phyloP scores from a whole-genome alignment of 768 basidiomycete species.

The Tricholoma bakamatsutake region DNA sequence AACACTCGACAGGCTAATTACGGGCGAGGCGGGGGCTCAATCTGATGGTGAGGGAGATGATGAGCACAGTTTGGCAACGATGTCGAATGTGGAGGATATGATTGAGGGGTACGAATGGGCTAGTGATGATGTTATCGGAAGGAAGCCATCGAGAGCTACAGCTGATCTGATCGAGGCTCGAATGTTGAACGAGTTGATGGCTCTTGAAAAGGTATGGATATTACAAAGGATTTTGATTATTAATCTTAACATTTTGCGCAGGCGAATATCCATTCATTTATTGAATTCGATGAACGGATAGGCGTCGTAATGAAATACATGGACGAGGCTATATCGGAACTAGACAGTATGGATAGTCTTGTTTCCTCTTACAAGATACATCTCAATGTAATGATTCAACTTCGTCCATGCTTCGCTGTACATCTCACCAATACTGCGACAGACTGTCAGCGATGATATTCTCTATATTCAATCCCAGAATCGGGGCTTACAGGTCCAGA shows the following conservation, averaged over 20 bases:
- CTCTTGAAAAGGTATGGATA: constrained; percentile 77
- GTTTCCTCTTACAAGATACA: constrained; percentile 96
- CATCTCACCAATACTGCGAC: constrained; percentile 1
- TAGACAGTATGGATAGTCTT: constrained; percentile 85
- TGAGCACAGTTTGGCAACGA: constrained; percentile 72
- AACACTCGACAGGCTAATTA: constrained; percentile 63
- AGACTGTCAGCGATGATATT: constrained; percentile 96
- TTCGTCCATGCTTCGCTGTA: background rate
- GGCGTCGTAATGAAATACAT: constrained; percentile 79
- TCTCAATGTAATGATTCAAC: constrained; percentile 62
- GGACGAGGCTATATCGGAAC: constrained; percentile 82
- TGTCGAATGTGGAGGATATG: constrained; percentile 97
- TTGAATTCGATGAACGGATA: constrained; percentile 93
- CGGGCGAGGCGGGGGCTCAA: constrained; percentile 32
- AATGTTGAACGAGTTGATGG: constrained; percentile 83
- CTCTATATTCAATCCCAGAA: constrained; percentile 94
- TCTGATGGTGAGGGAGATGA: constrained; percentile 57
- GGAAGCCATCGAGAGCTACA: constrained; percentile 61
- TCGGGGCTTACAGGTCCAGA: constrained; percentile 94
- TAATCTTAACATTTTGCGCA: constrained; percentile 23
- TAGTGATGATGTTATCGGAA: constrained; percentile 65
- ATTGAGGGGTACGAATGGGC: constrained; percentile 98
- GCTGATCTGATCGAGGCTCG: constrained; percentile 92
- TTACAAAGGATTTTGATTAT: background rate
- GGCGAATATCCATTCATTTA: constrained; percentile 97